Evolutionary conservation across 495 filamentous ascomycete genomes (phyloP).

Genomic region (Penicillium canariense): DNA sequence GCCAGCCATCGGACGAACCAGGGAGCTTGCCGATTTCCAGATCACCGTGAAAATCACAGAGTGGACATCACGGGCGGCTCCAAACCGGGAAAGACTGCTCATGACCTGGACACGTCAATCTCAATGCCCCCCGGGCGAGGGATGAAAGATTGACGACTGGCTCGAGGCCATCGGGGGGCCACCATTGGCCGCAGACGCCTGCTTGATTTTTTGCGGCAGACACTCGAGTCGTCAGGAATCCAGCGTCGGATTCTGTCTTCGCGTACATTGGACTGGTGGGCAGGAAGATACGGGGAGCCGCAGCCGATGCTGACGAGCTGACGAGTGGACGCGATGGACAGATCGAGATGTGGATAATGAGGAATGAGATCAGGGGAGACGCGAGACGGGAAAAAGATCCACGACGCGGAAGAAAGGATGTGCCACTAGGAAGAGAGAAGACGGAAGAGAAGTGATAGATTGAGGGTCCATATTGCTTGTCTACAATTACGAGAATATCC

Average conservation of each 20-base stretch:
- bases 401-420: background rate
- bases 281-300: background rate
- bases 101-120: conserved; percentile 7
- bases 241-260: background rate
- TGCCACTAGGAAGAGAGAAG: background rate
- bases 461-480: conserved; percentile 11
- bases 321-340: background rate
- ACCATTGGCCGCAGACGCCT: background rate
- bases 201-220: background rate
- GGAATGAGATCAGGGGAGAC: background rate
- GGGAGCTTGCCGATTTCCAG: background rate
- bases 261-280: conserved; percentile 5
- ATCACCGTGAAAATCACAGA: background rate
- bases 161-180: background rate
- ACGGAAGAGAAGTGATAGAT: background rate
- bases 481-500: conserved; percentile 43
- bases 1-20: conserved; percentile 1
- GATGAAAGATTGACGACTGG: background rate
- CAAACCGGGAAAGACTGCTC: conserved; percentile 3
- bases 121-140: background rate
- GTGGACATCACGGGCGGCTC: background rate
- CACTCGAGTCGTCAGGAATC: too few relatives aligned
- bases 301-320: background rate
- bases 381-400: background rate
- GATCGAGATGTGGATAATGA: too few relatives aligned